A percentile compares a stretch with the other conserved stretches of the same genome.
Conservation (phyloP, 1,139 yeast genomes). For the Hyphopichia burtonii region DNA sequence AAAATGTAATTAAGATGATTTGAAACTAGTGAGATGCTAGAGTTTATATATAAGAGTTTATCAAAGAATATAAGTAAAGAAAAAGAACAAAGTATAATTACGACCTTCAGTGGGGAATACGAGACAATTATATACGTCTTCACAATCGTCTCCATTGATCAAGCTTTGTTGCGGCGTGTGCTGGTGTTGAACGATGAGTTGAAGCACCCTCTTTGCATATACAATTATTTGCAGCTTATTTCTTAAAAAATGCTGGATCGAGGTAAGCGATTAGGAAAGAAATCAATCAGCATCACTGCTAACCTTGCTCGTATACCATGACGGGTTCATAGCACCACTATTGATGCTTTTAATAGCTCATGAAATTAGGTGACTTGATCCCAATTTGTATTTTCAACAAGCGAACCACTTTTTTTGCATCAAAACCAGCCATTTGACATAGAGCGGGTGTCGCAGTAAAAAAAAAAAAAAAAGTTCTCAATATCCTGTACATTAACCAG, state of each 20-base stretch:
- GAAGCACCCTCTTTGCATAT: not conserved
- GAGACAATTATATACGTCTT: not conserved
- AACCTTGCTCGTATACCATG: not conserved
- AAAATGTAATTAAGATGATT: too few relatives aligned
- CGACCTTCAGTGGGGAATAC: not conserved
- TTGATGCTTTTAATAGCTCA: not conserved
- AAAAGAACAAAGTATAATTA: not conserved
- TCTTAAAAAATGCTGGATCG: not conserved
- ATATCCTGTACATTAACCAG: not conserved
- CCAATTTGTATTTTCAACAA: not conserved
- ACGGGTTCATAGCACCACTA: too few relatives aligned
- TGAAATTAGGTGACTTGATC: not conserved
- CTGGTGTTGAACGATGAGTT: not conserved
- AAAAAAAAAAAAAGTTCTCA: not conserved
- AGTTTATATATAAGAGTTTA: too few relatives aligned
- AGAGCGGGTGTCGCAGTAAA: not conserved
- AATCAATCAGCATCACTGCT: too few relatives aligned
- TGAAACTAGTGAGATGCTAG: too few relatives aligned
- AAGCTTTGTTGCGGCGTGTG: not conserved
- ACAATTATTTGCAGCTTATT: not conserved
- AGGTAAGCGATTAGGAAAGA: not conserved
- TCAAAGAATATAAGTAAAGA: not conserved
- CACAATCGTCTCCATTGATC: too few relatives aligned
- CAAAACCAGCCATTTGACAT: not conserved
- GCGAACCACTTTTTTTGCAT: not conserved